Conservation (phyloP, 1,284 basidiomycete species). For the Cryptococcus hybrid region DNA sequence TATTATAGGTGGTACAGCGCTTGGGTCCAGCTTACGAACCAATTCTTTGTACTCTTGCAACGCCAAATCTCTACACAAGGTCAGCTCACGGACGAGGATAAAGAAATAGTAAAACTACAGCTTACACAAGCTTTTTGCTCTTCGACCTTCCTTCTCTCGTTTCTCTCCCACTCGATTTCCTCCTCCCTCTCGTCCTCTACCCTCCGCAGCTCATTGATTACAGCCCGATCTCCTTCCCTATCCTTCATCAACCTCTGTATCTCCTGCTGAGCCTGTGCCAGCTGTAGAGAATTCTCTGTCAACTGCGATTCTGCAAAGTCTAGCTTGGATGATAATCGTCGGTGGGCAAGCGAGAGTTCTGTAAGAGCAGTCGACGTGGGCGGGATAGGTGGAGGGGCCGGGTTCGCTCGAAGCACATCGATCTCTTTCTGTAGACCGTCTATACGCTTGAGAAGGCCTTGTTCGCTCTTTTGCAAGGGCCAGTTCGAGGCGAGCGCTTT, state of each 20-base stretch:
- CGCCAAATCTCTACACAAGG: slow-evolving; percentile 38
- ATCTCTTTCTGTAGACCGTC: slow-evolving; percentile 39
- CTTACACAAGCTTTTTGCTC: slow-evolving; percentile 48
- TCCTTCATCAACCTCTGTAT: slow-evolving; percentile 60
- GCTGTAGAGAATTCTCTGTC: slow-evolving; percentile 43
- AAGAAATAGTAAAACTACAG: background rate
- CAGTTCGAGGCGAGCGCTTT: slow-evolving; percentile 44
- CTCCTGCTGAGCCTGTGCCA: slow-evolving; percentile 55
- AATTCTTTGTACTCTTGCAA: slow-evolving; percentile 40
- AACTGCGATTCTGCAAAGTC: slow-evolving; percentile 43
- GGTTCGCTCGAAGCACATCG: slow-evolving; percentile 27
- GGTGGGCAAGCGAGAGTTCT: slow-evolving; percentile 49
- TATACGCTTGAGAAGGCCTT: slow-evolving; percentile 40
- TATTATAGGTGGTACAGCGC: slow-evolving; percentile 37
- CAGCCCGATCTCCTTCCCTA: slow-evolving; percentile 49
- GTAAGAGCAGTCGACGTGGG: slow-evolving; percentile 40
- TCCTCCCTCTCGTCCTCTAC: slow-evolving; percentile 63
- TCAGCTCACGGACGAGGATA: background rate
- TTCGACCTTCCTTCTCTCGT: slow-evolving; percentile 38
- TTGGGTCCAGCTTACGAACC: slow-evolving; percentile 38
- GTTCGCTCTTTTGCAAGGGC: slow-evolving; percentile 39
- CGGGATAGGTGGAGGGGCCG: slow-evolving; percentile 27
- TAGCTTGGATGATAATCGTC: slow-evolving; percentile 46
- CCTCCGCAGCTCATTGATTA: slow-evolving; percentile 33
- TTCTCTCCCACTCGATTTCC: slow-evolving; percentile 50